phyloP scores from a whole-genome alignment of 371 early-diverging fungal species.

The Haplosporangium sp. region DNA sequence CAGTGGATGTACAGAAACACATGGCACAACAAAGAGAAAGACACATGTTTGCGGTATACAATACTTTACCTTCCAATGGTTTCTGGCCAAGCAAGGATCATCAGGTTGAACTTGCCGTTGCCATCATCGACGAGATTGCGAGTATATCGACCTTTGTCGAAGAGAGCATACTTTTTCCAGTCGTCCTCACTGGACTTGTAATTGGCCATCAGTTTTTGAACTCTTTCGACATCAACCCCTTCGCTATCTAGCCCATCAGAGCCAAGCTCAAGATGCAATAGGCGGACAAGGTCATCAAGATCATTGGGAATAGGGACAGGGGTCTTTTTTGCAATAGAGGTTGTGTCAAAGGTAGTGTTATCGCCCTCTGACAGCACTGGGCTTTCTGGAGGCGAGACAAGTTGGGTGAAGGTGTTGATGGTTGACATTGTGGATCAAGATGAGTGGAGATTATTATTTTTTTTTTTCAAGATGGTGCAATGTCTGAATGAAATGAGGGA shows the following conservation, averaged over 20 bases:
- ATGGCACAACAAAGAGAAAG: background rate
- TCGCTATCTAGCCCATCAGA: slow-evolving; percentile 69
- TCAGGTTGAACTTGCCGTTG: slow-evolving; percentile 93
- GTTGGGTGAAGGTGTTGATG: background rate
- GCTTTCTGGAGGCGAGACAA: background rate
- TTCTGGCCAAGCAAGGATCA: slow-evolving; percentile 92
- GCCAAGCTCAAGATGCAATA: slow-evolving; percentile 64
- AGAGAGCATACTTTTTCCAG: slow-evolving; percentile 84
- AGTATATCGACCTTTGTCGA: slow-evolving; percentile 83
- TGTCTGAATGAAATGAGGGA: background rate
- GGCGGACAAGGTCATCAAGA: slow-evolving; percentile 60
- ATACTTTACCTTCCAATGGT: slow-evolving; percentile 73
- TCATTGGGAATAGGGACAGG: slow-evolving; percentile 50
- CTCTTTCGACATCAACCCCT: slow-evolving; percentile 67
- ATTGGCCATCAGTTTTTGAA: slow-evolving; percentile 72
- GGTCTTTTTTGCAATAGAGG: background rate
- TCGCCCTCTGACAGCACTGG: slow-evolving; percentile 5
- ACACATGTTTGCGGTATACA: background rate
- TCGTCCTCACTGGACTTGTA: slow-evolving; percentile 76
- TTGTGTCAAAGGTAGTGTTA: background rate
- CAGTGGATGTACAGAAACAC: background rate
- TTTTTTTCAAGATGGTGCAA: background rate
- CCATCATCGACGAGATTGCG: slow-evolving; percentile 93
- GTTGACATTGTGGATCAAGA: slow-evolving; percentile 17
- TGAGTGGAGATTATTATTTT: background rate